These are phyloP conservation scores for Botrytis medusae DNA, from an alignment of 2,329 filamentous ascomycete species.

Conservation along the genomic window DNA sequence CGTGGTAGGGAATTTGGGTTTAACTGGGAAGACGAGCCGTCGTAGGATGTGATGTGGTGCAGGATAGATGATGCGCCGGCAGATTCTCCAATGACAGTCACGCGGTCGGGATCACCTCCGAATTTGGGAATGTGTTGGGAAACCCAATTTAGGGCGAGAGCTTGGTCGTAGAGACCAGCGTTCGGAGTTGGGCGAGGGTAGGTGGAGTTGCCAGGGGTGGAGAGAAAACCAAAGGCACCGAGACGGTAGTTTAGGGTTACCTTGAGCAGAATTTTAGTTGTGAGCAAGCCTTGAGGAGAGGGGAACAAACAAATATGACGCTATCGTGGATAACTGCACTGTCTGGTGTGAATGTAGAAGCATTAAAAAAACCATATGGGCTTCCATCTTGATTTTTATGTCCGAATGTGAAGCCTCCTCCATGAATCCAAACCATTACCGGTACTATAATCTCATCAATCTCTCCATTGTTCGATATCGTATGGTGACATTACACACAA, in stretches of 20 bases:
- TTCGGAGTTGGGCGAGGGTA: constrained; percentile 59
- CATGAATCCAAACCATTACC: constrained; percentile 57
- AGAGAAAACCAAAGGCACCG: constrained; percentile 66
- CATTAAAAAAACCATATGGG: constrained; percentile 51
- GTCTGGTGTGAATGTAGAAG: constrained; percentile 53
- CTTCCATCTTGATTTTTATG: constrained; percentile 65
- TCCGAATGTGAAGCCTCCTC: constrained; percentile 54
- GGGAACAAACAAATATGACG: neutral
- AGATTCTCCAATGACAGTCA: constrained; percentile 46
- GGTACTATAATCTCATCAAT: constrained; percentile 41
- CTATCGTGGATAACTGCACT: constrained; percentile 31
- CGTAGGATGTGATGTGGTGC: constrained; percentile 54
- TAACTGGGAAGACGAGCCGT: constrained; percentile 39
- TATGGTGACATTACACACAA: neutral
- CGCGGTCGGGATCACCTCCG: constrained; percentile 43
- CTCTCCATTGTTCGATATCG: constrained; percentile 26
- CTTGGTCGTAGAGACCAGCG: constrained; percentile 61
- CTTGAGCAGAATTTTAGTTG: neutral
- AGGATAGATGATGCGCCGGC: constrained; percentile 55
- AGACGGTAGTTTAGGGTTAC: constrained; percentile 62
- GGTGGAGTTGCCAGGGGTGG: constrained; percentile 52
- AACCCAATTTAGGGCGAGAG: constrained; percentile 57
- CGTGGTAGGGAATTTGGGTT: neutral
- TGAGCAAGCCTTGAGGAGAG: neutral
- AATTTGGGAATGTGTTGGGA: constrained; percentile 51